Evolutionary conservation across 495 filamentous ascomycete species (phyloP).

Genomic region (Penicillium crystallinum): DNA sequence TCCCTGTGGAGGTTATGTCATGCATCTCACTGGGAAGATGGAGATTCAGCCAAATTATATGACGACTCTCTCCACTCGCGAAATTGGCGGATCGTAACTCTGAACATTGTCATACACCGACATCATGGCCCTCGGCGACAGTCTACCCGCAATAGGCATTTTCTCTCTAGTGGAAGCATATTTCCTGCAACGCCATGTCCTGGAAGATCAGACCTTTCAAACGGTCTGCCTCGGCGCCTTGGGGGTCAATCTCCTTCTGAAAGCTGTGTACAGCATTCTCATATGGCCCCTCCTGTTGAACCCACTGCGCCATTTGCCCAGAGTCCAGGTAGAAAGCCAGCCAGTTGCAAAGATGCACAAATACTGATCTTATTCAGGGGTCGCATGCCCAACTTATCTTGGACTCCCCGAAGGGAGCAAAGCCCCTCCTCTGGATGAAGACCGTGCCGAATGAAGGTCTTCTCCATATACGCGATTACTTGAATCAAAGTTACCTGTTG

Average conservation of each 20-base stretch:
- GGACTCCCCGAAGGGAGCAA: constrained; percentile 53
- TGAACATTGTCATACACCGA: background rate
- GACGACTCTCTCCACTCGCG: background rate
- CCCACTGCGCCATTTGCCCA: constrained; percentile 63
- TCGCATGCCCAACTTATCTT: constrained; percentile 52
- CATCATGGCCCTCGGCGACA: constrained; percentile 6
- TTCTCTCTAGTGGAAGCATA: constrained; percentile 27
- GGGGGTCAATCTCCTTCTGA: constrained; percentile 22
- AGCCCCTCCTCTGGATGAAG: constrained; percentile 63
- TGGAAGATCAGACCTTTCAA: constrained; percentile 23
- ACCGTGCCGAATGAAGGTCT: constrained; percentile 79
- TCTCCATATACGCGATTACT: constrained; percentile 61
- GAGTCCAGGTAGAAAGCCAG: constrained; percentile 40
- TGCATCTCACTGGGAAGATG: background rate
- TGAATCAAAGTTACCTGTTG: constrained; percentile 31
- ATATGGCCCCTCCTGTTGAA: constrained; percentile 69
- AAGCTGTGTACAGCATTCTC: constrained; percentile 46
- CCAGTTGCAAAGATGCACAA: background rate
- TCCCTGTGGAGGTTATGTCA: background rate
- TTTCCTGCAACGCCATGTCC: constrained; percentile 26
- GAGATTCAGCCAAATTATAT: background rate
- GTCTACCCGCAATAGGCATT: constrained; percentile 12
- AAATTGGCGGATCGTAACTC: background rate
- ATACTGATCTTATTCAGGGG: constrained; percentile 26
- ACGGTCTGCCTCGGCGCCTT: constrained; percentile 17